A percentile compares a stretch with the other conserved stretches of the same genome.
These are phyloP conservation scores for Prosopis cineraria DNA, from an alignment of 306 rosid species.

Conservation along the genomic window DNA sequence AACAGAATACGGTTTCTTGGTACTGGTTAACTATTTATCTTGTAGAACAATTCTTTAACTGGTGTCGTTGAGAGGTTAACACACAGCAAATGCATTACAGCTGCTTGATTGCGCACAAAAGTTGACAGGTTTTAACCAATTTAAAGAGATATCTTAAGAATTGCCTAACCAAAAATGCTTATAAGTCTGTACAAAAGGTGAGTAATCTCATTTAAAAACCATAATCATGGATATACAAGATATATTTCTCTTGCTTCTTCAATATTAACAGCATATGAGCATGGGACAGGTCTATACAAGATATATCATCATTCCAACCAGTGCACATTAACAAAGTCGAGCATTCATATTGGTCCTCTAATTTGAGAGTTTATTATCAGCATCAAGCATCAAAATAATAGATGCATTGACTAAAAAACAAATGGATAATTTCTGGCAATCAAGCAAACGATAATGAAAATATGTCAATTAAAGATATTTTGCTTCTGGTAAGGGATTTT, in stretches of 20 bases:
- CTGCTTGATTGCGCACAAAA: slow-evolving; percentile 14
- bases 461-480: not conserved
- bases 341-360: not conserved
- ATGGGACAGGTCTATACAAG: not conserved
- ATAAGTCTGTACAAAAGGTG: not conserved
- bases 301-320: not conserved
- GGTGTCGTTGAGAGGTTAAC: slow-evolving; percentile 20
- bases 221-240: not conserved
- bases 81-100: slow-evolving; percentile 21
- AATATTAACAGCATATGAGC: not conserved
- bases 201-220: not conserved
- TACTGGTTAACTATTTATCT: not conserved
- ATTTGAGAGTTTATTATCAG: not conserved
- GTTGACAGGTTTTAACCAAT: slow-evolving; percentile 1
- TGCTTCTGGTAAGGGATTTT: slow-evolving; percentile 25
- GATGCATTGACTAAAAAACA: slow-evolving; percentile 12
- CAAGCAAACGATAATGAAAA: slow-evolving; percentile 17
- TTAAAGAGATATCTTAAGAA: not conserved
- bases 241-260: not conserved
- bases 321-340: slow-evolving; percentile 1
- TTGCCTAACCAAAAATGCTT: slow-evolving; percentile 2
- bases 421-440: slow-evolving; percentile 10
- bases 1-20: not conserved
- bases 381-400: not conserved
- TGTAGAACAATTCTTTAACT: not conserved